Conservation (phyloP, 495 filamentous ascomycete species). For the Tuber calosporum region DNA sequence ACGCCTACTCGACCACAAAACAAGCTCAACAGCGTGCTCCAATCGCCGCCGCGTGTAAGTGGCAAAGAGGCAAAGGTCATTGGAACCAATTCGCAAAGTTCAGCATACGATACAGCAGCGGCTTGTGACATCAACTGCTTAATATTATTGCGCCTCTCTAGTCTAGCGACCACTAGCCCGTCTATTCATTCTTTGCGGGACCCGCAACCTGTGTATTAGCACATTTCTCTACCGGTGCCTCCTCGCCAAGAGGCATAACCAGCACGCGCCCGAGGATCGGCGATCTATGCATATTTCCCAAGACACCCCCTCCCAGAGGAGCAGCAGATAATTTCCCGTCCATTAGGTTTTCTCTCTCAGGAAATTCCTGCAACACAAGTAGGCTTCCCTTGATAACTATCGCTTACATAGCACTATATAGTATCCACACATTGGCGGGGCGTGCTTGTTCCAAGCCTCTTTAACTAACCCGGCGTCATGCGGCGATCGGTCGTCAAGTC, state of each 20-base stretch:
- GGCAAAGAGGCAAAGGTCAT: neutral
- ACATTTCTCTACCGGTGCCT: neutral
- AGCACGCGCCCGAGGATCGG: neutral
- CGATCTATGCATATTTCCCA: neutral
- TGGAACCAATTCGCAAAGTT: neutral
- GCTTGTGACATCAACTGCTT: neutral
- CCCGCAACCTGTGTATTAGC: neutral
- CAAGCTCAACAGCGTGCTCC: neutral
- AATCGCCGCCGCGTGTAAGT: neutral
- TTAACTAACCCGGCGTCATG: neutral
- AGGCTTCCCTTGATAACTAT: neutral
- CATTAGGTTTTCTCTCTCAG: neutral
- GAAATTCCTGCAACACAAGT: neutral
- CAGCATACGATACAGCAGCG: neutral
- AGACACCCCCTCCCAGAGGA: neutral
- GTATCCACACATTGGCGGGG: neutral
- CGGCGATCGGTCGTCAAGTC: neutral
- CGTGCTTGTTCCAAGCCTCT: neutral
- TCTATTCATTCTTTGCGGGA: neutral
- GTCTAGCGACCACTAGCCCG: neutral
- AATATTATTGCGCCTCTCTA: neutral
- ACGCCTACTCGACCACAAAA: neutral
- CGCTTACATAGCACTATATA: neutral
- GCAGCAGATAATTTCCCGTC: neutral
- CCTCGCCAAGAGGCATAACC: neutral